These are phyloP conservation scores for Physaria fendleri DNA, from an alignment of 345 rosid species.

Conservation along the genomic window DNA sequence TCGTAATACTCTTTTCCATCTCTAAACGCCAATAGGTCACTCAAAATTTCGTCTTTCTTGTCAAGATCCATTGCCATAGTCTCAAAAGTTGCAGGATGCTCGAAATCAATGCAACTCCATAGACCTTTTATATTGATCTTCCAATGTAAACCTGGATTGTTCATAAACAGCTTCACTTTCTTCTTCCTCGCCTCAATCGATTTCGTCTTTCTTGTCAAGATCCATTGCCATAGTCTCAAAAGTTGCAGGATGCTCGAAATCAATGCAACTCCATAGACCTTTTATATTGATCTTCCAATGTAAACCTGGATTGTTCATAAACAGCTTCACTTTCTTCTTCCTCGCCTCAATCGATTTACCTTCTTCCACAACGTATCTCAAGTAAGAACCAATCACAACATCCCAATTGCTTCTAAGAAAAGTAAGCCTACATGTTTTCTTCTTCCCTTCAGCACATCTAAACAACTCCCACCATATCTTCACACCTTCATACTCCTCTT, in stretches of 20 bases:
- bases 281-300: background rate
- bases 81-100: conserved; percentile 37
- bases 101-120: conserved; percentile 29
- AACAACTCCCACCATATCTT: conserved; percentile 17
- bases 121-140: background rate
- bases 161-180: conserved; percentile 43
- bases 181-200: conserved; percentile 36
- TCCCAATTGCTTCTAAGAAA: conserved; percentile 37
- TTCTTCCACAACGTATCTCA: conserved; percentile 38
- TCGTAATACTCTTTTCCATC: conserved; percentile 33
- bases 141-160: conserved; percentile 28
- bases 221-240: conserved; percentile 39
- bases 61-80: conserved; percentile 31
- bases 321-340: conserved; percentile 42
- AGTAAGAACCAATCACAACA: conserved; percentile 33
- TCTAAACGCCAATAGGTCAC: conserved; percentile 28
- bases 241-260: conserved; percentile 35
- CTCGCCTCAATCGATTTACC: conserved; percentile 36
- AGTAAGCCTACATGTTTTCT: conserved; percentile 29
- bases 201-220: conserved; percentile 23
- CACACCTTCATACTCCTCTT: conserved; percentile 20
- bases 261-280: conserved; percentile 24
- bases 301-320: conserved; percentile 36
- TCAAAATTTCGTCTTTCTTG: conserved; percentile 30
- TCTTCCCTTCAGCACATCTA: background rate